phyloP scores from a whole-genome alignment of 2,329 filamentous ascomycete species.

The Aspergillus calidoustus region DNA sequence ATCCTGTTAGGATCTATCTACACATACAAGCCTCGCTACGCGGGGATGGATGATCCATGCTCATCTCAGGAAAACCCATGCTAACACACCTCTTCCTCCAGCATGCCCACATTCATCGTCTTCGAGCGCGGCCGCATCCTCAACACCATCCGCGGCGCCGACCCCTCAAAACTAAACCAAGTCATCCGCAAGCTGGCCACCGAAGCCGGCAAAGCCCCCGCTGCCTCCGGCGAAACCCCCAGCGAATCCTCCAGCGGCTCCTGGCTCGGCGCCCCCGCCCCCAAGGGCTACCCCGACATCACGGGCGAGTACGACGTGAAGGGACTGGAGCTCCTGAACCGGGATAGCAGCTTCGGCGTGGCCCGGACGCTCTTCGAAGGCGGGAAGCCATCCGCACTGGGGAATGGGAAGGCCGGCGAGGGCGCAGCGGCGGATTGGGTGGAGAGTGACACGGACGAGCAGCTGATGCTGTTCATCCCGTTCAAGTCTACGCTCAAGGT shows the following conservation, averaged over 20 bases:
- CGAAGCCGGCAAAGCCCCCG: slow-evolving; percentile 59
- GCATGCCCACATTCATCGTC: slow-evolving; percentile 90
- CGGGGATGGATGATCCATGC: neutral
- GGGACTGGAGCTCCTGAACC: slow-evolving; percentile 85
- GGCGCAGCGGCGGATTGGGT: slow-evolving; percentile 74
- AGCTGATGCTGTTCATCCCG: slow-evolving; percentile 89
- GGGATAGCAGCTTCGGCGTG: slow-evolving; percentile 74
- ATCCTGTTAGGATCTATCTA: neutral
- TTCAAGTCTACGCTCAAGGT: slow-evolving; percentile 89
- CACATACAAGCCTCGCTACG: neutral
- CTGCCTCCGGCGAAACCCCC: slow-evolving; percentile 40
- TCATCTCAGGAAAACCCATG: neutral
- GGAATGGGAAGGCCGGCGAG: slow-evolving; percentile 53
- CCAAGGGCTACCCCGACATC: slow-evolving; percentile 81
- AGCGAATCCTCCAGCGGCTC: slow-evolving; percentile 46
- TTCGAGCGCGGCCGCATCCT: slow-evolving; percentile 73
- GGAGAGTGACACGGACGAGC: slow-evolving; percentile 95
- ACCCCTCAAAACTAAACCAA: slow-evolving; percentile 70
- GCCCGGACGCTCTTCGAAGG: slow-evolving; percentile 75
- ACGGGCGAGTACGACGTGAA: slow-evolving; percentile 79
- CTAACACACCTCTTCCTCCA: slow-evolving; percentile 26
- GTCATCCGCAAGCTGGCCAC: slow-evolving; percentile 72
- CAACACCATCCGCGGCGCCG: slow-evolving; percentile 74
- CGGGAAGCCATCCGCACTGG: slow-evolving; percentile 67
- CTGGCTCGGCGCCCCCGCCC: slow-evolving; percentile 77